phyloP scores from a whole-genome alignment of 371 early-diverging fungal species.

The Mucor circinelloides region DNA sequence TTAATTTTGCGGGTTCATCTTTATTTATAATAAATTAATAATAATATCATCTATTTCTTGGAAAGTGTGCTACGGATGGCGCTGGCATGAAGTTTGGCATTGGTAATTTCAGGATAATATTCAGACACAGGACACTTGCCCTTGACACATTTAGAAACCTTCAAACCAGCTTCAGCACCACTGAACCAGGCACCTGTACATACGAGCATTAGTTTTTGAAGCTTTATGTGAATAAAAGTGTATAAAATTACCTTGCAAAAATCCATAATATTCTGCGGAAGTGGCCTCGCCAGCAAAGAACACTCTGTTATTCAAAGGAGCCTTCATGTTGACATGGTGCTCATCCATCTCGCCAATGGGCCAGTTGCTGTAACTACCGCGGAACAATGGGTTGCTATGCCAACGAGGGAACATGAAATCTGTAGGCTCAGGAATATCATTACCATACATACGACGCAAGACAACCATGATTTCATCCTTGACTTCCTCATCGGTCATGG shows the following conservation, averaged over 20 bases:
- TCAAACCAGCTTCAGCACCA: slow-evolving; percentile 34
- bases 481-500: slow-evolving; percentile 31
- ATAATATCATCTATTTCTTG: background rate
- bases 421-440: slow-evolving; percentile 36
- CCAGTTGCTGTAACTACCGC: slow-evolving; percentile 48
- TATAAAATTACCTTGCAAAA: slow-evolving; percentile 27
- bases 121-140: slow-evolving; percentile 28
- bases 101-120: slow-evolving; percentile 38
- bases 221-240: background rate
- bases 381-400: slow-evolving; percentile 38
- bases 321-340: slow-evolving; percentile 51
- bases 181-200: slow-evolving; percentile 42
- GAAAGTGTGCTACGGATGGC: slow-evolving; percentile 13
- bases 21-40: background rate
- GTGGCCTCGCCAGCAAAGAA: slow-evolving; percentile 54
- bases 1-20: background rate
- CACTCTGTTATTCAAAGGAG: slow-evolving; percentile 39
- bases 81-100: slow-evolving; percentile 21
- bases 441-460: slow-evolving; percentile 36
- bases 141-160: slow-evolving; percentile 32
- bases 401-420: slow-evolving; percentile 37
- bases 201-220: background rate
- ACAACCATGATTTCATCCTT: slow-evolving; percentile 37
- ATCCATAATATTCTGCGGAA: slow-evolving; percentile 42
- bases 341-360: slow-evolving; percentile 50